Evolutionary conservation across 1,284 basidiomycete genomes (phyloP).

Genomic region (Ceratobasidium sp.): DNA sequence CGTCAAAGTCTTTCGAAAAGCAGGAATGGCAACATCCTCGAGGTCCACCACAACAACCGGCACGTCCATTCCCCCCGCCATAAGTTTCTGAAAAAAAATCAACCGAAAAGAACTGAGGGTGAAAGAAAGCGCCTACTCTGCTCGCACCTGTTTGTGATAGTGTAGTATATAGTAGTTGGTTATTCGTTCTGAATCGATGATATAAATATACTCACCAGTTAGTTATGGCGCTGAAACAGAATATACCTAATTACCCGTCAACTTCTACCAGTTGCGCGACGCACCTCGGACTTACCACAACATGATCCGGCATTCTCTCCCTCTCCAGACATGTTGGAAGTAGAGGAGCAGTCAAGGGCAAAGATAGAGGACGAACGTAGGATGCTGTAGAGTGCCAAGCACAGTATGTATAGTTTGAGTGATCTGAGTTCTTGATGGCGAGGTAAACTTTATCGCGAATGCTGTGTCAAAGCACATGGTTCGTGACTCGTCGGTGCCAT

Average conservation of each 20-base stretch:
- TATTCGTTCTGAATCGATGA: background rate
- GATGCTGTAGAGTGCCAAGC: background rate
- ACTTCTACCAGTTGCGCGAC: no score
- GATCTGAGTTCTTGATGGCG: background rate
- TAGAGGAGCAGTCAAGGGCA: background rate
- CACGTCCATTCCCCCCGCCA: constrained; percentile 19
- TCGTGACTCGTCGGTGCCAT: background rate
- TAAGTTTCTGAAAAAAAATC: background rate
- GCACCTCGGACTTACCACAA: background rate
- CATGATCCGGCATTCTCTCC: background rate
- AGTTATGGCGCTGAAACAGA: background rate
- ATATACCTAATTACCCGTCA: background rate
- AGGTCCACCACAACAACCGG: background rate
- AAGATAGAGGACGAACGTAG: no score
- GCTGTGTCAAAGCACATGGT: background rate
- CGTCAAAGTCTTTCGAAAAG: constrained; percentile 17
- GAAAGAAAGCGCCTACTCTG: background rate
- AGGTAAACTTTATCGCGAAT: background rate
- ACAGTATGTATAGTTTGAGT: background rate
- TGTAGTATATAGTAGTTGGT: background rate
- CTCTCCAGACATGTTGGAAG: background rate
- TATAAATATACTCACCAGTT: background rate
- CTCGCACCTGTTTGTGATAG: constrained; percentile 2
- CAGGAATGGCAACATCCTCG: constrained; percentile 26
- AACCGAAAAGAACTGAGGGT: no score